Base-by-base conservation (phyloP, 345 rosid species). In the Moricandia moricandioides region DNA sequence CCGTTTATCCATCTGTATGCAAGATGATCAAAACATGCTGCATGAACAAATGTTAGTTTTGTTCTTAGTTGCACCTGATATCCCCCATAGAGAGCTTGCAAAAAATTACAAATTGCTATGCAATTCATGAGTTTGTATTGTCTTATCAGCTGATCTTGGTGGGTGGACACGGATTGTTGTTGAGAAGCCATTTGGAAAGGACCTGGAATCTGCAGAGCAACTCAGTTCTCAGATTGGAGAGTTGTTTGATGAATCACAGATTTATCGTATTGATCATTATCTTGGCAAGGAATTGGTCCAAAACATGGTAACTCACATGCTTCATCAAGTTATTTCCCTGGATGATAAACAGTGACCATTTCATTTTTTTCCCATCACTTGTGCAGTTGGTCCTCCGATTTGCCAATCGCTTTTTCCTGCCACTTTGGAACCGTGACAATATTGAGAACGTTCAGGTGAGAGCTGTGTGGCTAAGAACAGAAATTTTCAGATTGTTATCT, bases 161-260 rank as follows among this genome's bases (percentile, higher is more conserved):
- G 99, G 99, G 80, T 96, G 99, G 99, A 92, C 96, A 37, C 85
- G 97, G 81, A 97, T 96, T 82, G 90, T 96, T 79, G 99, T 96
- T 34, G 98, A 92, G 87, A 96, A 92, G 84, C 98, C 99, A 24
- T 96, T 96, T 80, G 98, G 98, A 45, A 88, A 94, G 72, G 94
- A 92, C 75, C 87, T 96, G 56, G 97, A 89, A 72, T 68, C 78
- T 62, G 76, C 76, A 2, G 81, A 77, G 68, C 81, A 77, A 59
- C 57, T 77, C 57, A 77, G 76, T 65, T 77, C 81, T 7, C 81
- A 77, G 72, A 77, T 77, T 62, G 81, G 81, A 43, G 74, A 33
- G 74, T 55, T 79, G 72, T 73, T 79, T 74, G 79, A 74, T 2
- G 73, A 73, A 73, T 62, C 66, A 6, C 82, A 72, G 62, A 73